Percentiles rank a stretch among this genome's conserved stretches.
Evolutionary conservation across 176 grass and related monocot genomes (phyloP).

Genomic region (Pontederia crassipes): DNA sequence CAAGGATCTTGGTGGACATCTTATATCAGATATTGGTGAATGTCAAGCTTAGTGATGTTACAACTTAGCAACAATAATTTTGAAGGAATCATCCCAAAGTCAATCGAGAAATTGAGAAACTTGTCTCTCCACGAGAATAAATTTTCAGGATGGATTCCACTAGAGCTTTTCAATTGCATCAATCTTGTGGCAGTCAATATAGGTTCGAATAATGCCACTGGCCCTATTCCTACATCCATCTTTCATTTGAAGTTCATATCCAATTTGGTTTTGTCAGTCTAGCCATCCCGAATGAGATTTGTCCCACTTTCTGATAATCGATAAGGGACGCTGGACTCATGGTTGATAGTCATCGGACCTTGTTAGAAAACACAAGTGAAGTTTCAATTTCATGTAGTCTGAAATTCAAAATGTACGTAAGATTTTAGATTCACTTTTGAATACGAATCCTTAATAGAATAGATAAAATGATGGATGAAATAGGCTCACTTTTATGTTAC

Average conservation of each 20-base stretch:
- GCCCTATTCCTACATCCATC: constrained; percentile 55
- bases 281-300: constrained; percentile 63
- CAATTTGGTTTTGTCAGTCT: constrained; percentile 78
- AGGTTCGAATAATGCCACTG: constrained; percentile 58
- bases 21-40: constrained; percentile 48
- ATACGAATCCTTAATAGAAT: no score
- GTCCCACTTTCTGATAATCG: constrained; percentile 48
- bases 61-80: constrained; percentile 65
- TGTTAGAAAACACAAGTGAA: no score
- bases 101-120: constrained; percentile 53
- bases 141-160: constrained; percentile 69
- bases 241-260: constrained; percentile 61
- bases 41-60: constrained; percentile 52
- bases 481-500: no score
- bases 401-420: no score
- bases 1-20: constrained; percentile 52
- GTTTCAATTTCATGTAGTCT: no score
- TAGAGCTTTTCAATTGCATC: constrained; percentile 68
- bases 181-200: constrained; percentile 72
- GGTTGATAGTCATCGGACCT: no score
- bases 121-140: constrained; percentile 67
- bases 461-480: no score
- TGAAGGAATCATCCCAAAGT: constrained; percentile 53
- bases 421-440: no score
- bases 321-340: constrained; percentile 59